Evolutionary conservation across 768 basidiomycete species (phyloP).

Genomic region (Mrakia blollopis): DNA sequence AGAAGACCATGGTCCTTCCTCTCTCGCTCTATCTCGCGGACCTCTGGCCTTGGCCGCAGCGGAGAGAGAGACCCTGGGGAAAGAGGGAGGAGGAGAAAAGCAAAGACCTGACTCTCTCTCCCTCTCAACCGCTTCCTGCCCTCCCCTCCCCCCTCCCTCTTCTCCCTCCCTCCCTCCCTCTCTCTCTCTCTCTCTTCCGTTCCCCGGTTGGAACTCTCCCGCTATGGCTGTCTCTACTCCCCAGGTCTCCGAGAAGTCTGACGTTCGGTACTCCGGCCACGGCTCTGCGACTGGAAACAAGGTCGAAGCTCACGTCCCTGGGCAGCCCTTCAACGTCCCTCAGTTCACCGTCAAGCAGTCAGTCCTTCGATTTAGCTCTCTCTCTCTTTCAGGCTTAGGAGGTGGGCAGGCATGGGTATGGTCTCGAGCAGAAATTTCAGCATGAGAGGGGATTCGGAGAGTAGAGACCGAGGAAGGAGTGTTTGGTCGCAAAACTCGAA

Average conservation of each 20-base stretch:
- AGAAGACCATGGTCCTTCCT: no score
- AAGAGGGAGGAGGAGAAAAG: no score
- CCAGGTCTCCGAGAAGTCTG: not conserved
- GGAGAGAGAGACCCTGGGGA: no score
- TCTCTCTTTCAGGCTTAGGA: not conserved
- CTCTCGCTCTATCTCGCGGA: no score
- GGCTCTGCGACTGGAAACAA: not conserved
- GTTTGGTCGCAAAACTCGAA: no score
- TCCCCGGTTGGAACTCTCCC: not conserved
- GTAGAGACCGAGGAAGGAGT: no score
- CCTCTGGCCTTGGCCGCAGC: no score
- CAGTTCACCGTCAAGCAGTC: slow-evolving; percentile 32
- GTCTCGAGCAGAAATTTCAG: not conserved
- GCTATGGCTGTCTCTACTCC: slow-evolving; percentile 2
- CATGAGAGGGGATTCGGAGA: no score
- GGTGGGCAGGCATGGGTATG: no score
- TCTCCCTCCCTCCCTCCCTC: not conserved
- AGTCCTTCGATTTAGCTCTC: not conserved
- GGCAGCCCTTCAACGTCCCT: slow-evolving; percentile 6
- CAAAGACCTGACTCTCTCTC: no score
- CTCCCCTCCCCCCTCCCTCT: not conserved
- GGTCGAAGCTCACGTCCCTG: not conserved
- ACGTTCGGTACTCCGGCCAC: slow-evolving; percentile 4
- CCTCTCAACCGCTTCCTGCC: not conserved
- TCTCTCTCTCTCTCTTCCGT: not conserved